Base-by-base conservation (phyloP, 768 basidiomycete genomes). In the Termitomyces sp. region DNA sequence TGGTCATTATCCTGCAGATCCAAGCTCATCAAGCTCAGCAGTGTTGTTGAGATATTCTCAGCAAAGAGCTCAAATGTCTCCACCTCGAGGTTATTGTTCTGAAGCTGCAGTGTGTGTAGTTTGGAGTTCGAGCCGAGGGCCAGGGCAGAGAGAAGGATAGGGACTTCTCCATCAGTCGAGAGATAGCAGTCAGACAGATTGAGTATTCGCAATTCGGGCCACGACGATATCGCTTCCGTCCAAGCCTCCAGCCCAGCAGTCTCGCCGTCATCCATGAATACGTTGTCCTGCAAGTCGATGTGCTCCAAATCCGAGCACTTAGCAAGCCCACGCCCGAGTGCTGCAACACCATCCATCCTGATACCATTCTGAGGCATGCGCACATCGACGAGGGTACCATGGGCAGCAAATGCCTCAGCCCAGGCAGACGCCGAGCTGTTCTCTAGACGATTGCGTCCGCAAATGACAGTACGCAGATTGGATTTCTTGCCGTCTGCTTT, bases 281-380 rank as follows among this genome's bases (percentile, higher is more conserved):
- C 87, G 65, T 92, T 91, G 71, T 98, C 97, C 70, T 98, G 93
- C 46, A 99, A 73, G 77, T 99, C 94, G 64, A 99, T 80, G 60
- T 84, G 73, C 64, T 84, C 76, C 50, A 99, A 74, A 41, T 76
- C 72, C 2, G 77, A 72, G 67, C 87, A 88, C 54, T 84, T 76
- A 12, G 83, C 69, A 32, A 99, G 70, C 4, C 94, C 96, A 22
- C 70, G 66, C 5, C 91, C 90, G 22, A 99, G 81, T 11, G 83
- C 81, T 9, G 79, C 79, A 65, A 96, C 88, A 4, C 97, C 97
- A 55, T 87, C 87, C 85, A 91, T 91, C 60, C 93, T 80, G 63
- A 99, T 98, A 5, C 96, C 97, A 65, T 99, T 98, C 76, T 98
- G 95, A n/a, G 91, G 90, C 85, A 98, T 87, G 55, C 90, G 81